Percentiles rank a stretch among this genome's conserved stretches.
Evolutionary conservation across 2,329 filamentous ascomycete genomes (phyloP).

Genomic region (Teratosphaeria nubilosa): DNA sequence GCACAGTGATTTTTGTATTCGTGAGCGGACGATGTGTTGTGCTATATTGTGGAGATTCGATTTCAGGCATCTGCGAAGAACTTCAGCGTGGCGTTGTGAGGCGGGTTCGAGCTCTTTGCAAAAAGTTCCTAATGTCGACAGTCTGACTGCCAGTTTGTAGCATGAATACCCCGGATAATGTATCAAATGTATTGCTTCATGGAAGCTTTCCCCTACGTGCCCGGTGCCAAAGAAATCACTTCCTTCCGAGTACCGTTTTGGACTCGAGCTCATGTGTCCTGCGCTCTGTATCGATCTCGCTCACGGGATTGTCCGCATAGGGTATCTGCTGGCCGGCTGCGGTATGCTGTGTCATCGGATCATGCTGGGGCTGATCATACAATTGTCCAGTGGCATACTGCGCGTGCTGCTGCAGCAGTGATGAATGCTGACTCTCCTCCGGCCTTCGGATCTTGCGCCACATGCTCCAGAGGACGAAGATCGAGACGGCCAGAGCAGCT

Average conservation of each 20-base stretch:
- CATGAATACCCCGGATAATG: not conserved
- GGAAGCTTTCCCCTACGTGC: not conserved
- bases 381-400: not conserved
- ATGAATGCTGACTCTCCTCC: not conserved
- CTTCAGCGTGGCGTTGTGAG: not conserved
- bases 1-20: not conserved
- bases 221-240: not conserved
- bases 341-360: not conserved
- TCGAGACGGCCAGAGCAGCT: not conserved
- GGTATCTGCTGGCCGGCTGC: not conserved
- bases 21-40: not conserved
- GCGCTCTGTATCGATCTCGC: not conserved
- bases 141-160: not conserved
- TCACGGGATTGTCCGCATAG: not conserved
- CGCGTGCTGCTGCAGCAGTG: not conserved
- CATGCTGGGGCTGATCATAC: not conserved
- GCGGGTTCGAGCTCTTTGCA: not conserved
- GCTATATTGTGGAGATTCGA: not conserved
- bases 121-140: not conserved
- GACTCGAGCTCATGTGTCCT: not conserved
- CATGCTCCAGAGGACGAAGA: not conserved
- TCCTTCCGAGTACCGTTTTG: not conserved
- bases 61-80: not conserved
- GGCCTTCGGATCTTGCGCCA: not conserved
- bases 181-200: not conserved